Conservation (phyloP, 2,329 filamentous ascomycete genomes). For the Nemania diffusa region DNA sequence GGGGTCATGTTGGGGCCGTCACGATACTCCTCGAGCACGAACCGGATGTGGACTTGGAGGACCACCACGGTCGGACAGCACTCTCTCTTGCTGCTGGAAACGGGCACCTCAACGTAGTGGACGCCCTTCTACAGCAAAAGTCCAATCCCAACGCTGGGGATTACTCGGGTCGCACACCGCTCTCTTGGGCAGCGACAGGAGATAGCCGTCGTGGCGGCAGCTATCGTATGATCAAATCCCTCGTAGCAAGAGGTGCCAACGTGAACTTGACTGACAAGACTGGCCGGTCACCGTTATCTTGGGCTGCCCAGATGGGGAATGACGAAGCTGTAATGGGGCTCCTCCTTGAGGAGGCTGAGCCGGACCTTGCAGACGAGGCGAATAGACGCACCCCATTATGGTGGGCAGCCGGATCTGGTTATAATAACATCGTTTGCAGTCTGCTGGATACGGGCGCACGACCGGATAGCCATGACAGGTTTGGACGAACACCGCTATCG, state of each 20-base stretch:
- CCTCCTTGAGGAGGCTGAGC: background rate
- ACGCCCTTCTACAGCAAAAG: background rate
- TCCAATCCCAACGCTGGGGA: background rate
- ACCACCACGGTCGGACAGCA: background rate
- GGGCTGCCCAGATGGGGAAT: background rate
- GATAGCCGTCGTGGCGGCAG: background rate
- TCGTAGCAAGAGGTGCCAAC: background rate
- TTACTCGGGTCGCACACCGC: background rate
- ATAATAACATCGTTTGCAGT: background rate
- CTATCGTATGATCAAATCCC: background rate
- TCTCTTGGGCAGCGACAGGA: background rate
- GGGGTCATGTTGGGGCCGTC: background rate
- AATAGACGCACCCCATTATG: background rate
- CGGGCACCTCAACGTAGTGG: background rate
- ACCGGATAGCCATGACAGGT: background rate
- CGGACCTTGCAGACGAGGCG: background rate
- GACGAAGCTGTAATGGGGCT: background rate
- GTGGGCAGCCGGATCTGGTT: background rate
- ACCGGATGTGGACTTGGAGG: background rate
- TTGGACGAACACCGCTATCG: background rate
- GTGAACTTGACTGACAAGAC: background rate
- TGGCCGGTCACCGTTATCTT: conserved; percentile 1
- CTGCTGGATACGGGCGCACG: background rate
- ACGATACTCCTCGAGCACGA: background rate
- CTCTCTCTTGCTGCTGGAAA: background rate